A percentile compares a stretch with the other conserved stretches of the same genome.
Evolutionary conservation across 1,139 yeast genomes (phyloP).

Genomic region (Hyphopichia burtonii): DNA sequence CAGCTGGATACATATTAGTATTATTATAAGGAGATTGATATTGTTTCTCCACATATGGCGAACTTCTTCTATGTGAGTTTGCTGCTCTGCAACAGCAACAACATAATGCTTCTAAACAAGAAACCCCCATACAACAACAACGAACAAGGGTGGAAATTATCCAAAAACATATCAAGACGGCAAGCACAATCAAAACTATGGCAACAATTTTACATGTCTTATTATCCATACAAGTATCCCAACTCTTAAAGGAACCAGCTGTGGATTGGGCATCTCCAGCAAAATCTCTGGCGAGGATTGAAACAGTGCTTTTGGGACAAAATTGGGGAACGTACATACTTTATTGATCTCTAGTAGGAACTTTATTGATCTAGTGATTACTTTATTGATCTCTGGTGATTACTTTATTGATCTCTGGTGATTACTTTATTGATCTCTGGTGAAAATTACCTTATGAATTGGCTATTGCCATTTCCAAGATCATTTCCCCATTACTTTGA

Average conservation of each 20-base stretch:
- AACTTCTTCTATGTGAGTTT: slow-evolving; percentile 3
- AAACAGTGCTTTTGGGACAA: background rate
- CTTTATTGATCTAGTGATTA: background rate
- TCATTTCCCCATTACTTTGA: too few species aligned
- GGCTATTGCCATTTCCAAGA: too few species aligned
- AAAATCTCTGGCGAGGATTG: slow-evolving; percentile 3
- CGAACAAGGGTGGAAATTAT: slow-evolving; percentile 39
- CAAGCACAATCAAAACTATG: slow-evolving; percentile 70
- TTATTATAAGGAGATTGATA: slow-evolving; percentile 24
- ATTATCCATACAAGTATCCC: slow-evolving; percentile 84
- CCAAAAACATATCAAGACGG: slow-evolving; percentile 46
- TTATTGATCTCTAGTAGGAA: background rate
- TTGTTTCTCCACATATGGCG: slow-evolving; percentile 12
- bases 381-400: background rate
- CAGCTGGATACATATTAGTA: slow-evolving; percentile 39
- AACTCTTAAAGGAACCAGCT: slow-evolving; percentile 57
- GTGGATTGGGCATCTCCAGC: slow-evolving; percentile 32
- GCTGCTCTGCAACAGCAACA: slow-evolving; percentile 45
- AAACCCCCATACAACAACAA: slow-evolving; percentile 45
- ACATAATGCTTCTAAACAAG: slow-evolving; percentile 45
- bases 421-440: too few species aligned
- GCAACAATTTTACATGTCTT: slow-evolving; percentile 73
- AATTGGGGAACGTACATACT: background rate
- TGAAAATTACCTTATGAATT: too few species aligned
- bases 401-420: too few species aligned